These are phyloP conservation scores for Aspergillus ibericus DNA, from an alignment of 2,329 filamentous ascomycete genomes.

Conservation along the genomic window DNA sequence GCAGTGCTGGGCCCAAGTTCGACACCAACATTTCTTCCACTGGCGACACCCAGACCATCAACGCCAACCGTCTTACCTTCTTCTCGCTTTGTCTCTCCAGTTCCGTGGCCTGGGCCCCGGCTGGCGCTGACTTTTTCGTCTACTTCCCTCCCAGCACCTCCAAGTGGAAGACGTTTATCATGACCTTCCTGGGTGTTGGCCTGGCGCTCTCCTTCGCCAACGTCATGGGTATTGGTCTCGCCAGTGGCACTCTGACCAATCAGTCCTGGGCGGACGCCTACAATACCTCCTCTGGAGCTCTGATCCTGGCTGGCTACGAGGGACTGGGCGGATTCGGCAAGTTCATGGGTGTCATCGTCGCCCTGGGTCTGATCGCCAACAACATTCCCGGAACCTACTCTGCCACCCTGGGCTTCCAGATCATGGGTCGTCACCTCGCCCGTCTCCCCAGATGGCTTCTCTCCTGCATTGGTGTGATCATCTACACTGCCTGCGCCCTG, in stretches of 20 bases:
- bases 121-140: slow-evolving; percentile 36
- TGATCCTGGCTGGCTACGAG: slow-evolving; percentile 33
- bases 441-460: slow-evolving; percentile 40
- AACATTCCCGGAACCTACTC: slow-evolving; percentile 40
- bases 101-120: slow-evolving; percentile 24
- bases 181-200: background rate
- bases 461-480: slow-evolving; percentile 35
- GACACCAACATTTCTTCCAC: slow-evolving; percentile 1
- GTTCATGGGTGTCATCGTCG: slow-evolving; percentile 37
- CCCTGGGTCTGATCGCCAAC: slow-evolving; percentile 40
- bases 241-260: background rate
- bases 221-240: slow-evolving; percentile 5
- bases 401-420: slow-evolving; percentile 38
- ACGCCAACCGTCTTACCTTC: slow-evolving; percentile 28
- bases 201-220: slow-evolving; percentile 1
- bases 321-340: slow-evolving; percentile 36
- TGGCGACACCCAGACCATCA: slow-evolving; percentile 1
- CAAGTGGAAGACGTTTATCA: slow-evolving; percentile 17
- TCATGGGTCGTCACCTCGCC: slow-evolving; percentile 30
- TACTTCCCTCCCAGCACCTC: slow-evolving; percentile 36
- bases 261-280: slow-evolving; percentile 1
- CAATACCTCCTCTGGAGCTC: slow-evolving; percentile 30
- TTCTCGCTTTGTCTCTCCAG: slow-evolving; percentile 30
- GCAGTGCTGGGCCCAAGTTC: slow-evolving; percentile 33
- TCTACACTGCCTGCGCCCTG: slow-evolving; percentile 39